A percentile compares a stretch with the other conserved stretches of the same genome.
phyloP scores from a whole-genome alignment of 2,329 filamentous ascomycete genomes.

The Trichoderma atrobrunneum region DNA sequence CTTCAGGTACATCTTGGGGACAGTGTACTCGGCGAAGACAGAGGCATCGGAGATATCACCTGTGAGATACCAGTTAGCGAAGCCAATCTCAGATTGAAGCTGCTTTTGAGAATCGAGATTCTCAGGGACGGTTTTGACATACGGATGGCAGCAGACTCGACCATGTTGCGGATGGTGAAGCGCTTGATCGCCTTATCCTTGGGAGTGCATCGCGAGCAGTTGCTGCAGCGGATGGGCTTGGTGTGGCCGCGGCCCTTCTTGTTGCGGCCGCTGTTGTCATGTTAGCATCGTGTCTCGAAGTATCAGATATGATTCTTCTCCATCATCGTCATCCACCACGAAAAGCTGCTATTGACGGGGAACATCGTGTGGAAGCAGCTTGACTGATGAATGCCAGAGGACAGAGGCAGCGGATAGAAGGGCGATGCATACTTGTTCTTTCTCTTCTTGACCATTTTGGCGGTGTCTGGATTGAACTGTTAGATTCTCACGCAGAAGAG shows the following conservation, averaged over 20 bases:
- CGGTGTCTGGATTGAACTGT: slow-evolving; percentile 49
- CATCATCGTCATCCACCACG: background rate
- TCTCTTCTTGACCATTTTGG: slow-evolving; percentile 71
- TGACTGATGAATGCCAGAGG: background rate
- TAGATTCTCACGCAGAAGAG: slow-evolving; percentile 30
- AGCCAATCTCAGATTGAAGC: background rate
- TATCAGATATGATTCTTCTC: slow-evolving; percentile 20
- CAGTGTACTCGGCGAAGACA: slow-evolving; percentile 98
- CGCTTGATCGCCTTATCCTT: slow-evolving; percentile 99
- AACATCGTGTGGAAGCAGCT: slow-evolving; percentile 28
- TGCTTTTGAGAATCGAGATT: background rate
- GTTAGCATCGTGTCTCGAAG: slow-evolving; percentile 22
- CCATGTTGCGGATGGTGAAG: slow-evolving; percentile 99
- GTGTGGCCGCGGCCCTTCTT: slow-evolving; percentile 99
- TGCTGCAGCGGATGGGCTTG: slow-evolving; percentile 88
- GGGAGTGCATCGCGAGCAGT: slow-evolving; percentile 80
- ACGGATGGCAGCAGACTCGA: slow-evolving; percentile 99
- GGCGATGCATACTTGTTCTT: slow-evolving; percentile 55
- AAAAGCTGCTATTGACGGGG: background rate
- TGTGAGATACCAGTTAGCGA: slow-evolving; percentile 37
- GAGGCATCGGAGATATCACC: slow-evolving; percentile 99
- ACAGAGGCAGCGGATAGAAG: background rate
- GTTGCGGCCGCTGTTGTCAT: slow-evolving; percentile 78
- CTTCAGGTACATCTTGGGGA: slow-evolving; percentile 99
- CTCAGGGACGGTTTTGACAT: slow-evolving; percentile 49